Conservation (phyloP, 2,329 filamentous ascomycete species). For the Pseudogymnoascus sp. region DNA sequence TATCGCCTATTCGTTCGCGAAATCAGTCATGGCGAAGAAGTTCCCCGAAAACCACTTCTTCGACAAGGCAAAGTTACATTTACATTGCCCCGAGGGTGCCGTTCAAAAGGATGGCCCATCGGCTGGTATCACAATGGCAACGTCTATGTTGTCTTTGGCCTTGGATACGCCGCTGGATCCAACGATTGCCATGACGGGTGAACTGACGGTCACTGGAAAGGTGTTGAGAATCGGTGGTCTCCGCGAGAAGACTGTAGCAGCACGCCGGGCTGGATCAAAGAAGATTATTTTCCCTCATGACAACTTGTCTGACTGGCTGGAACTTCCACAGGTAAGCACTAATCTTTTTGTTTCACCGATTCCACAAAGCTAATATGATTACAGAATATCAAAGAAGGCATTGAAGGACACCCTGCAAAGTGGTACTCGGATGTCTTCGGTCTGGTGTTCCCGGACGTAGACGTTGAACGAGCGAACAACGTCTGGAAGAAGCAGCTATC, state of each 20-base stretch:
- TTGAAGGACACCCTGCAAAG: constrained; percentile 80
- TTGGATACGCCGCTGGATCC: constrained; percentile 71
- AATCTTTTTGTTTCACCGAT: constrained; percentile 7
- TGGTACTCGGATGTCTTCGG: constrained; percentile 96
- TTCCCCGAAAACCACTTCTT: constrained; percentile 94
- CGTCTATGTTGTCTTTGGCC: constrained; percentile 76
- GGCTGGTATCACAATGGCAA: constrained; percentile 98
- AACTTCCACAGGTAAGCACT: constrained; percentile 80
- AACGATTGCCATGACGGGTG: constrained; percentile 94
- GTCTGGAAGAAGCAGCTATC: constrained; percentile 38
- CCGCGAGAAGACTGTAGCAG: constrained; percentile 94
- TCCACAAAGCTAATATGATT: constrained; percentile 19
- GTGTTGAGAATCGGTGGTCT: constrained; percentile 90
- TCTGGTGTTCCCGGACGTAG: constrained; percentile 76
- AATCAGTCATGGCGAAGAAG: constrained; percentile 73
- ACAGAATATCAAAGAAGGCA: constrained; percentile 95
- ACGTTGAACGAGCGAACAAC: constrained; percentile 64
- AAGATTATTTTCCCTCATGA: constrained; percentile 92
- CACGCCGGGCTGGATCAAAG: constrained; percentile 82
- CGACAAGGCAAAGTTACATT: constrained; percentile 86
- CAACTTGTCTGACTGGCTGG: constrained; percentile 94
- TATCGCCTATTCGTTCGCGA: constrained; percentile 94
- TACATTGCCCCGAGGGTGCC: constrained; percentile 94
- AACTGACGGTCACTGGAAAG: constrained; percentile 94
- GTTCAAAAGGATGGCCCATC: constrained; percentile 91